Base-by-base conservation (phyloP, 2,329 filamentous ascomycete genomes). In the Aspergillus pseudotamarii region DNA sequence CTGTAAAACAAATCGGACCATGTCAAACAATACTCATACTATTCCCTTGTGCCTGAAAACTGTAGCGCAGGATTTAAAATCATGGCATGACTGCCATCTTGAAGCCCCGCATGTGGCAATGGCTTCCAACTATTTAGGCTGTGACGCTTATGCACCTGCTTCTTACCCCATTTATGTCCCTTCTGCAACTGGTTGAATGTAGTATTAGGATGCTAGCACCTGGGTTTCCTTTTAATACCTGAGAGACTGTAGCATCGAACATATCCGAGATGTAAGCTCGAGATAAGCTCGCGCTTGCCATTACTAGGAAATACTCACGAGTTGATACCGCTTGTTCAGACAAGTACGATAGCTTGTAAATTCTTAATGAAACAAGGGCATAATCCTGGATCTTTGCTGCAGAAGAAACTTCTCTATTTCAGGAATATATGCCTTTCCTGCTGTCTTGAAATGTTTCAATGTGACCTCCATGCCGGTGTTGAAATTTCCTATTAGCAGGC, bases 101-200 rank as follows among this genome's bases (percentile, higher is more conserved):
- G 53, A 58, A 60, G 48, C 58, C 59, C 61, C 64, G 59, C 58
- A 58, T 58, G 59, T 64, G 58, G 61, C 50, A 51, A 67, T 57
- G 36, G 54, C 57, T 58, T 53, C 60, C 36, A 38, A 54, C 57
- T 19, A 34, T 50, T 62, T 57, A 50, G 34, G 50, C 56, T 30
- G 45, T 36, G 34, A 12, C 26, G 45, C 43, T 38, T 58, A 46
- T 28, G 43, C 34, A 19, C 30, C 43, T 41, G 48, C 50, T 46
- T 45, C 43, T 53, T 51, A 14, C 28, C 48, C 28, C 4, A 19
- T 32, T 2, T 12, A 32, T 2, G 14, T 21, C 16, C 12, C 19
- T 32, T 51, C n/a, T 34, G 48, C 10, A 32, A 51, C 19, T 51
- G 10, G 10, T 51, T 51, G 28, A 30, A 51, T 32, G 19, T 32